Evolutionary conservation across 163 green algal genomes (phyloP).

Genomic region (Prototheca stagnorum): DNA sequence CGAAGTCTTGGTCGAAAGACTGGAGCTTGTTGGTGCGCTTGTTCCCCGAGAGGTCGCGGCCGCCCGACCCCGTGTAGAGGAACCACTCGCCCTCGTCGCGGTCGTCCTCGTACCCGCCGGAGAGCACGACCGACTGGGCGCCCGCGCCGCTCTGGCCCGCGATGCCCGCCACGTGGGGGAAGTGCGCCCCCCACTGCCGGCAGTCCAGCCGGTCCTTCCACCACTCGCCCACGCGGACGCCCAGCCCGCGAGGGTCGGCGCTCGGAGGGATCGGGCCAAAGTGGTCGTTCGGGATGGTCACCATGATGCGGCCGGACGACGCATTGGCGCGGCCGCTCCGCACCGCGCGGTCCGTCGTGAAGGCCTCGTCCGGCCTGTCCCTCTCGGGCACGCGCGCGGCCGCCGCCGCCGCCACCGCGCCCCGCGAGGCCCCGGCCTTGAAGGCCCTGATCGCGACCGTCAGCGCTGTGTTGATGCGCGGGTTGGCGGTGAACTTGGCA

Average conservation of each 20-base stretch:
- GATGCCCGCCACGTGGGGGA: constrained; percentile 92
- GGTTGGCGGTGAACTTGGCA: constrained; percentile 52
- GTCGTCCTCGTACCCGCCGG: constrained; percentile 82
- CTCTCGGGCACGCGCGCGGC: constrained; percentile 17
- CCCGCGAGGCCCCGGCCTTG: constrained; percentile 30
- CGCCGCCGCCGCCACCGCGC: not conserved
- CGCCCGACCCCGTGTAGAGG: constrained; percentile 88
- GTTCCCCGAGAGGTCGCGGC: constrained; percentile 86
- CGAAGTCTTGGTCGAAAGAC: constrained; percentile 58
- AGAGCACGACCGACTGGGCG: constrained; percentile 66
- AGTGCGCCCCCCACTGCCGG: constrained; percentile 87
- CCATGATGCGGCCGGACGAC: constrained; percentile 62
- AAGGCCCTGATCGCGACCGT: constrained; percentile 60
- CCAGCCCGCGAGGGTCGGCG: constrained; percentile 65
- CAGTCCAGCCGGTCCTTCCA: constrained; percentile 88
- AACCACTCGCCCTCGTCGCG: constrained; percentile 90
- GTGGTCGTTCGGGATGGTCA: constrained; percentile 71
- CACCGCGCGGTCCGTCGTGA: constrained; percentile 68
- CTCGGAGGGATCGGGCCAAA: constrained; percentile 87
- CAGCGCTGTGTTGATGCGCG: constrained; percentile 77
- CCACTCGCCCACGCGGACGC: constrained; percentile 67
- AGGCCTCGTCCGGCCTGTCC: constrained; percentile 71
- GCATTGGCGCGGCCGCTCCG: constrained; percentile 74
- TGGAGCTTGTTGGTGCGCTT: constrained; percentile 90
- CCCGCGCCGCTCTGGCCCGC: constrained; percentile 65